phyloP scores from a whole-genome alignment of 75 land plant species.

The Cupressus sempervirens region DNA sequence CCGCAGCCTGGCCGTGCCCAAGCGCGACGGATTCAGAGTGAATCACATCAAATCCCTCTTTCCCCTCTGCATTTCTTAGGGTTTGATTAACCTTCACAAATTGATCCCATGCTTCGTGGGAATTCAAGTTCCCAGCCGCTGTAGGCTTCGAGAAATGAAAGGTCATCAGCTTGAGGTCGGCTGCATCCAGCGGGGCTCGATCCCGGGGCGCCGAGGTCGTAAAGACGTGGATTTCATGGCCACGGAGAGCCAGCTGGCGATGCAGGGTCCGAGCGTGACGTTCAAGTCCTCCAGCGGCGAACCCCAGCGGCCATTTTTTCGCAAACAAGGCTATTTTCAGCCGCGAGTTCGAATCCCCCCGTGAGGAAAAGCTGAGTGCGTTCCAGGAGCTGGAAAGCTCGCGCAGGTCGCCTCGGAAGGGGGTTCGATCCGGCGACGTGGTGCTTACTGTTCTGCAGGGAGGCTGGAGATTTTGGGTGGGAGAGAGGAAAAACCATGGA shows the following conservation, averaged over 20 bases:
- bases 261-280: slow-evolving; percentile 48
- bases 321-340: slow-evolving; percentile 39
- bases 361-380: slow-evolving; percentile 14
- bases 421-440: slow-evolving; percentile 24
- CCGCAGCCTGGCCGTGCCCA: slow-evolving; percentile 22
- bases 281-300: slow-evolving; percentile 38
- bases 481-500: neutral
- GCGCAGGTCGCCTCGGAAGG: slow-evolving; percentile 26
- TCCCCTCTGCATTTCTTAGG: neutral
- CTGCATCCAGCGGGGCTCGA: slow-evolving; percentile 2
- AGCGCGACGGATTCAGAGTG: slow-evolving; percentile 42
- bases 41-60: slow-evolving; percentile 22
- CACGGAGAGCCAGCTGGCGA: slow-evolving; percentile 29
- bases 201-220: slow-evolving; percentile 14
- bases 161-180: neutral
- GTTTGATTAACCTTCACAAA: slow-evolving; percentile 15
- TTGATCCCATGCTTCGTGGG: slow-evolving; percentile 24
- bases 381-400: slow-evolving; percentile 26
- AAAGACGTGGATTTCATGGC: slow-evolving; percentile 37
- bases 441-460: slow-evolving; percentile 22
- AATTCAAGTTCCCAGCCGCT: slow-evolving; percentile 18
- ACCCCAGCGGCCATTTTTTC: slow-evolving; percentile 45
- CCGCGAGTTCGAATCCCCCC: neutral
- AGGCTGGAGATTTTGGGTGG: slow-evolving; percentile 25
- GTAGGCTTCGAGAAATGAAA: slow-evolving; percentile 23